Percentiles rank a stretch among this genome's conserved stretches.
Evolutionary conservation across 192 early-diverging fungal species (phyloP).

Genomic region (Haplosporangium gracile): DNA sequence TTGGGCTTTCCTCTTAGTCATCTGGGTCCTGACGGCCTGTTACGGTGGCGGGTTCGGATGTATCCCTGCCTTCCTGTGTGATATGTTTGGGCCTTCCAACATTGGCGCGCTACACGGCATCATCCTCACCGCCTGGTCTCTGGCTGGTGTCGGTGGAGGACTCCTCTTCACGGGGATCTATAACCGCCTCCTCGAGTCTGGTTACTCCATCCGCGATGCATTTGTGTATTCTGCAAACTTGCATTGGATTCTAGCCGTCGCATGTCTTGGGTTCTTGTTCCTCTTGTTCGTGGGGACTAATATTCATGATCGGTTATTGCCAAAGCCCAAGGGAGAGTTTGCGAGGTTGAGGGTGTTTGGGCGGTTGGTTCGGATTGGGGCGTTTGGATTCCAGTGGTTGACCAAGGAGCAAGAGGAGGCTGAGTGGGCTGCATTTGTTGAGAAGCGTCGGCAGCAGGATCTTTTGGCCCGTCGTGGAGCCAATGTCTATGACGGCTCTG

Average conservation of each 20-base stretch:
- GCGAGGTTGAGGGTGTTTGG: slow-evolving; percentile 70
- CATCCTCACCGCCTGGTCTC: slow-evolving; percentile 83
- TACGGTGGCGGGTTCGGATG: slow-evolving; percentile 85
- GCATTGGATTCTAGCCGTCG: slow-evolving; percentile 77
- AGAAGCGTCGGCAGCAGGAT: slow-evolving; percentile 8
- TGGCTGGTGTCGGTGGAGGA: slow-evolving; percentile 80
- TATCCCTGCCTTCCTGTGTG: slow-evolving; percentile 81
- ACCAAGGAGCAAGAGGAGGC: slow-evolving; percentile 62
- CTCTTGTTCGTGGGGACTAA: slow-evolving; percentile 72
- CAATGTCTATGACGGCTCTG: neutral
- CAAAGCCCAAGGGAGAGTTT: slow-evolving; percentile 70
- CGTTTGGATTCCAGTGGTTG: slow-evolving; percentile 35
- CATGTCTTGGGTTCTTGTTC: slow-evolving; percentile 69
- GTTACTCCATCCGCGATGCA: slow-evolving; percentile 64
- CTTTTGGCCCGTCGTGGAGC: neutral
- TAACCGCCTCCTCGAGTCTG: slow-evolving; percentile 55
- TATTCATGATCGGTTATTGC: slow-evolving; percentile 76
- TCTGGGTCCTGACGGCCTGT: slow-evolving; percentile 76
- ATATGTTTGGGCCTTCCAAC: slow-evolving; percentile 87
- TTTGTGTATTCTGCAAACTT: slow-evolving; percentile 72
- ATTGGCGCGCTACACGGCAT: slow-evolving; percentile 81
- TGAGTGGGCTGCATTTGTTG: slow-evolving; percentile 62
- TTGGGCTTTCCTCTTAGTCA: slow-evolving; percentile 70
- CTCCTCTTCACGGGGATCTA: slow-evolving; percentile 76
- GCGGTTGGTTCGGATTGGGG: slow-evolving; percentile 57